Conservation (phyloP, 805 yeast genomes). For the Ogataea pini region DNA sequence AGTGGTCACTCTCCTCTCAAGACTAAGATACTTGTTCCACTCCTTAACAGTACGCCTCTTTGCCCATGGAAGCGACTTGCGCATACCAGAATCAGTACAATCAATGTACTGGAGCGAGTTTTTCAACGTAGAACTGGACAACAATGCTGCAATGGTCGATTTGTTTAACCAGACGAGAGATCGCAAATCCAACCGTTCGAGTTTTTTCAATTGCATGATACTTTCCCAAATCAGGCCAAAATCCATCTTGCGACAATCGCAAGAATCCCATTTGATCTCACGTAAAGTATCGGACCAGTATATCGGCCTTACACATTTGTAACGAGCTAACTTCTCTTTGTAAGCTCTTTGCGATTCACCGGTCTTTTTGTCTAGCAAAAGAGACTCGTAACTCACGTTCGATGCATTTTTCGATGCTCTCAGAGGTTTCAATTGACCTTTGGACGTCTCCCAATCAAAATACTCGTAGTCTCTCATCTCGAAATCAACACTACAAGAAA, state of each 20-base stretch:
- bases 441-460: conserved; percentile 36
- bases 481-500: conserved; percentile 70
- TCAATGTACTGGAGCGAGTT: conserved; percentile 34
- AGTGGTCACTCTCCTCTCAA: conserved; percentile 1
- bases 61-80: conserved; percentile 49
- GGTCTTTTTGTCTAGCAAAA: conserved; percentile 34
- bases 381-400: conserved; percentile 25
- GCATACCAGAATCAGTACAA: conserved; percentile 52
- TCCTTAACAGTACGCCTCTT: conserved; percentile 21
- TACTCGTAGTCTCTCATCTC: conserved; percentile 43
- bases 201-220: conserved; percentile 19
- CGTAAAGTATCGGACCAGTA: conserved; percentile 35
- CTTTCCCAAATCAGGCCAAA: conserved; percentile 45
- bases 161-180: conserved; percentile 38
- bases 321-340: conserved; percentile 19
- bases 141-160: conserved; percentile 23
- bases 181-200: conserved; percentile 31
- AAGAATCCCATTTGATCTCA: conserved; percentile 33
- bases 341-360: conserved; percentile 21
- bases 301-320: conserved; percentile 22
- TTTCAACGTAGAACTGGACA: conserved; percentile 21
- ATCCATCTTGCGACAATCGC: conserved; percentile 42
- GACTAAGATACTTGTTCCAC: conserved; percentile 28
- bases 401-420: conserved; percentile 5
- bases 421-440: conserved; percentile 17